These are phyloP conservation scores for Mucor saturninus DNA, from an alignment of 371 early-diverging fungal genomes.

Conservation along the genomic window DNA sequence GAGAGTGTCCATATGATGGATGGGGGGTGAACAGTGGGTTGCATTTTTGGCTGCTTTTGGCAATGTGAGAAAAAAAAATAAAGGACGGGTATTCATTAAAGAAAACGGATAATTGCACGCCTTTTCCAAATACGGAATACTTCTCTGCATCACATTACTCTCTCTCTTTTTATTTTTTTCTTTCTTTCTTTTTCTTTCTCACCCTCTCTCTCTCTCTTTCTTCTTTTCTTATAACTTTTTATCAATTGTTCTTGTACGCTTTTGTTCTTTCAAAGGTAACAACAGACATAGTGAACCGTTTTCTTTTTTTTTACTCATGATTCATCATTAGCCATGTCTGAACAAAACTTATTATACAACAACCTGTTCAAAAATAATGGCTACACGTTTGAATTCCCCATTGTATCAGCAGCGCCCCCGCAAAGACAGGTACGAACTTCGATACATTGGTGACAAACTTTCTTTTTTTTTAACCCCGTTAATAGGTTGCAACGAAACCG, in stretches of 20 bases:
- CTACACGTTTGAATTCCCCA: slow-evolving; percentile 14
- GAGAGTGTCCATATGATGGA: too few species aligned
- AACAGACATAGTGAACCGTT: not conserved
- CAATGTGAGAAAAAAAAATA: slow-evolving; percentile 18
- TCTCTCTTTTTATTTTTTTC: slow-evolving; percentile 17
- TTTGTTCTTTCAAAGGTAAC: not conserved
- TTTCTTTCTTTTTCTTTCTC: not conserved
- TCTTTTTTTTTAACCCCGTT: not conserved
- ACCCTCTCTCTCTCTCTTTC: slow-evolving; percentile 3
- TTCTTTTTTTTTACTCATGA: slow-evolving; percentile 3
- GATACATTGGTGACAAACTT: not conserved
- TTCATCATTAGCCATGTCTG: slow-evolving; percentile 17
- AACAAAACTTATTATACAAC: slow-evolving; percentile 20
- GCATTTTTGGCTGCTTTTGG: slow-evolving; percentile 14
- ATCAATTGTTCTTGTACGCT: not conserved
- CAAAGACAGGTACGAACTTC: slow-evolving; percentile 15
- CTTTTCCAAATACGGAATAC: slow-evolving; percentile 13
- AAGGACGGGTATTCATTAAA: slow-evolving; percentile 6
- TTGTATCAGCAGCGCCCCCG: slow-evolving; percentile 1
- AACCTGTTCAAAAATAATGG: slow-evolving; percentile 15
- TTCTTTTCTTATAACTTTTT: not conserved
- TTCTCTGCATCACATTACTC: slow-evolving; percentile 19
- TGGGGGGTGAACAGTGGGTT: not conserved
- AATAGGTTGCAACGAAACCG: not conserved
- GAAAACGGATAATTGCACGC: slow-evolving; percentile 14